Evolutionary conservation across 352 stramenopile genomes (phyloP), one percentile per base, ranked within the genome.

Genomic region (Phytophthora vignae): DNA sequence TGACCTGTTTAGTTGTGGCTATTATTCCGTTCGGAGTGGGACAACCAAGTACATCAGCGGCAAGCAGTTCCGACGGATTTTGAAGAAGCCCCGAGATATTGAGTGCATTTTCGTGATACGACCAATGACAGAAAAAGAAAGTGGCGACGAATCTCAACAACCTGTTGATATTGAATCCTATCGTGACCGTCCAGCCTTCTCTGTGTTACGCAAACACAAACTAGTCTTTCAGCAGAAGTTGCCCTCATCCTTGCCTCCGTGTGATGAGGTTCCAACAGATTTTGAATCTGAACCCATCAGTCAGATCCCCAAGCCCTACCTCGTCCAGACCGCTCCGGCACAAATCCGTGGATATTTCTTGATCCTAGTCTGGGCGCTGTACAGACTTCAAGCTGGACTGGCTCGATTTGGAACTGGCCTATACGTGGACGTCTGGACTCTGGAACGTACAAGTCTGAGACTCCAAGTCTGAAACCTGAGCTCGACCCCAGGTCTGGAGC

Each of bases 171-270:
- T 46, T 44, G 36, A 11, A 15, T 44, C 36, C 9, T 44, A 17
- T 44, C 10, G 22, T 9, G 10, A 8, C 15, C 42, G 60, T 46
- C 64, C 55, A 4, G 64, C 38, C 4, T 65, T 57, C 19, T 29
- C 42, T 14, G 21, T 71, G 27, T 31, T 69, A 15, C 5, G 40
- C 8, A 55, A 56, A 12, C 55, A 65, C n/a, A 10, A 60, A 38
- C 10, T 4, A 10, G 25, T 72, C 10, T 71, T 65, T 33, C 22
- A 42, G 14, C 46, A 66, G 15, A 60, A 66, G 19, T n/a, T 66
- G 14, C 57, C 36, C 4, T 49, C 44, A 5, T 19, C 56, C 40
- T 25, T 25, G 22, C 22, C 22, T 25, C 22, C 22, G 2, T 2
- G 22, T 25, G 22, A 25, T n/a, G n/a, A n/a, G n/a, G n/a, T n/a